Evolutionary conservation across 495 filamentous ascomycete species (phyloP).

Genomic region (Penicillium verhagenii): DNA sequence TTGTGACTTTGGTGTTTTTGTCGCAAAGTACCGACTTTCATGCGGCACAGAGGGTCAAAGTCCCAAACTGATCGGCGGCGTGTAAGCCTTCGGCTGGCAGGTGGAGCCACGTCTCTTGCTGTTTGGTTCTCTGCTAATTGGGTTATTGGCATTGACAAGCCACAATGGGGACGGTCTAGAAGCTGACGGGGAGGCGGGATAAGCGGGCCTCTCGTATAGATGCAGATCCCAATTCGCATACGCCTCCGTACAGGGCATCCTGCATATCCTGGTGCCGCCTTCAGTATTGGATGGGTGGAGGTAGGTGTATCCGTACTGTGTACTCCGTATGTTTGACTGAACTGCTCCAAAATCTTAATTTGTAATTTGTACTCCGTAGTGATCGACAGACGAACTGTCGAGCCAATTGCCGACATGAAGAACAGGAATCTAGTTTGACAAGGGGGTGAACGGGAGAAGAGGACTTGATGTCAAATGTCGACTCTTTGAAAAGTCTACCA

Average conservation of each 20-base stretch:
- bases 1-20: too few relatives aligned
- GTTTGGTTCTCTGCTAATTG: background rate
- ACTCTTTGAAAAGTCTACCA: background rate
- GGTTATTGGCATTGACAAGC: background rate
- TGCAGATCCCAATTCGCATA: slow-evolving; percentile 15
- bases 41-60: slow-evolving; percentile 9
- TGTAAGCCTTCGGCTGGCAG: background rate
- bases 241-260: background rate
- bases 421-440: background rate
- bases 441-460: background rate
- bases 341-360: too few relatives aligned
- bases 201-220: slow-evolving; percentile 3
- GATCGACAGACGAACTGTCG: slow-evolving; percentile 7
- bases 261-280: background rate
- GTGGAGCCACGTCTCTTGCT: slow-evolving; percentile 12
- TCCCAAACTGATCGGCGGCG: slow-evolving; percentile 14
- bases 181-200: background rate
- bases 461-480: background rate
- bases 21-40: background rate
- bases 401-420: background rate
- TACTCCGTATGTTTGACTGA: background rate
- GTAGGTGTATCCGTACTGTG: background rate
- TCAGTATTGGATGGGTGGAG: background rate
- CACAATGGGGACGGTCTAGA: background rate
- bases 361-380: too few relatives aligned